Percentiles rank a stretch among this genome's conserved stretches.
Conservation (phyloP, 2,329 filamentous ascomycete genomes). For the Fusarium caatingaense region DNA sequence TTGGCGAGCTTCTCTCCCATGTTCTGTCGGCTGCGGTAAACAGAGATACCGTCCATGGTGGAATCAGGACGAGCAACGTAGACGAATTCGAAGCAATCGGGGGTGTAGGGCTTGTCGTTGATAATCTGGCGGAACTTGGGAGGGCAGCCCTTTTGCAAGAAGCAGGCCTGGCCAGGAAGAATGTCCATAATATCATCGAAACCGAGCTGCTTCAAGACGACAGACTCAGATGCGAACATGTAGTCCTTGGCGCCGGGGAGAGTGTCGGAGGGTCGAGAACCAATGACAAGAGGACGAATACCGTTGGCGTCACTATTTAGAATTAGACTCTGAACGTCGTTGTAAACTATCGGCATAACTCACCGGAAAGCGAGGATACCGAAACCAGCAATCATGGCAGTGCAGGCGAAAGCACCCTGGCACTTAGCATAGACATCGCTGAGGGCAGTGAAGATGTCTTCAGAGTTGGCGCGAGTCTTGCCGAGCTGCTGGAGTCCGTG, state of each 20-base stretch:
- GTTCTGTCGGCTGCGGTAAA: slow-evolving; percentile 83
- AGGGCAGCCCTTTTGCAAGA: slow-evolving; percentile 80
- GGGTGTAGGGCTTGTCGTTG: slow-evolving; percentile 75
- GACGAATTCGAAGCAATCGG: slow-evolving; percentile 69
- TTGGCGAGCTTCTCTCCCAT: slow-evolving; percentile 88
- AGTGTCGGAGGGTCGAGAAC: slow-evolving; percentile 75
- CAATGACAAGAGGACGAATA: slow-evolving; percentile 84
- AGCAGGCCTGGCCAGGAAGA: slow-evolving; percentile 84
- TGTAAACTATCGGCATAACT: slow-evolving; percentile 57
- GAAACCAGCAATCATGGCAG: slow-evolving; percentile 84
- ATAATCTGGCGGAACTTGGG: slow-evolving; percentile 83
- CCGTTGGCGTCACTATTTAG: slow-evolving; percentile 60
- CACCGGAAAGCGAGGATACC: slow-evolving; percentile 80
- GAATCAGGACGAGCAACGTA: slow-evolving; percentile 89
- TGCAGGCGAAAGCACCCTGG: slow-evolving; percentile 82
- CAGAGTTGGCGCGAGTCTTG: slow-evolving; percentile 81
- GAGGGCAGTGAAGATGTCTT: slow-evolving; percentile 80
- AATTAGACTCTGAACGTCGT: slow-evolving; percentile 62
- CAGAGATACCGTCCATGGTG: slow-evolving; percentile 87
- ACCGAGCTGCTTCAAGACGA: slow-evolving; percentile 84
- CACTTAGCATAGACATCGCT: slow-evolving; percentile 78
- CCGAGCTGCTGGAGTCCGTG: slow-evolving; percentile 82
- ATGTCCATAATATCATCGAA: slow-evolving; percentile 83
- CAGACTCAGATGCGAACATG: slow-evolving; percentile 90
- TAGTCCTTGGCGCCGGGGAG: slow-evolving; percentile 77